Evolutionary conservation across 139 green algal species (phyloP), one percentile per base, ranked within the genome.

Genomic region (Chlorella sp.): DNA sequence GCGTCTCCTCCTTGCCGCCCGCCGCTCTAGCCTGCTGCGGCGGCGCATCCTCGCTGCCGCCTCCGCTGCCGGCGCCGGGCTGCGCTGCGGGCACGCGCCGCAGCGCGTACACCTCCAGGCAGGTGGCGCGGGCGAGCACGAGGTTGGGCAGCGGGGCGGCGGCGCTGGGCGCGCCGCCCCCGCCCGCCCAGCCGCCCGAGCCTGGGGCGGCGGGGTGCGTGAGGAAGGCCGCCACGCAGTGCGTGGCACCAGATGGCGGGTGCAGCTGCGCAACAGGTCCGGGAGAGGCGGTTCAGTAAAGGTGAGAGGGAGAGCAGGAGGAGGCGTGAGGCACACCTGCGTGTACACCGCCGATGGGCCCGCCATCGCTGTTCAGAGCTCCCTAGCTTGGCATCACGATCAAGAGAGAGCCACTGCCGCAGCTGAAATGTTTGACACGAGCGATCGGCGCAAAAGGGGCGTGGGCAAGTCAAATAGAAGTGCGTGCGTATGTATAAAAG

Each of bases 51-150:
- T 25, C 64, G 15, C 15, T 42, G 36, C 64, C n/a, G 27, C 48
- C 31, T 76, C 41, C 33, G 58, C 46, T 23, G 42, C 60, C 27
- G 43, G 69, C 33, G 29, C 36, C n/a, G 2, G 35, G 40, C 41
- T 12, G 46, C 53, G 59, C 25, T 40, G 21, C 15, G 15, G 15
- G 8, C 55, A 31, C 36, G 2, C 40, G 83, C 75, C 86, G 82
- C 29, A 94, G 59, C 27, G 27, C 41, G 67, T 89, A 94, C 0
- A 97, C 72, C 45, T 97, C 89, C 50, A 97, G 70, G 5, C 83
- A 66, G 29, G 89, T 96, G 23, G 77, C 75, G 31, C 87, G 74
- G 5, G 87, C 80, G 1, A 97, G 45, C 2, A 98, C 67, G 11
- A 98, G 68, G 71, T 98, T 81, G 3, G 94, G 88, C 17, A 85